Conservation (phyloP, 2,329 filamentous ascomycete species). For the Pseudogymnoascus sp. region DNA sequence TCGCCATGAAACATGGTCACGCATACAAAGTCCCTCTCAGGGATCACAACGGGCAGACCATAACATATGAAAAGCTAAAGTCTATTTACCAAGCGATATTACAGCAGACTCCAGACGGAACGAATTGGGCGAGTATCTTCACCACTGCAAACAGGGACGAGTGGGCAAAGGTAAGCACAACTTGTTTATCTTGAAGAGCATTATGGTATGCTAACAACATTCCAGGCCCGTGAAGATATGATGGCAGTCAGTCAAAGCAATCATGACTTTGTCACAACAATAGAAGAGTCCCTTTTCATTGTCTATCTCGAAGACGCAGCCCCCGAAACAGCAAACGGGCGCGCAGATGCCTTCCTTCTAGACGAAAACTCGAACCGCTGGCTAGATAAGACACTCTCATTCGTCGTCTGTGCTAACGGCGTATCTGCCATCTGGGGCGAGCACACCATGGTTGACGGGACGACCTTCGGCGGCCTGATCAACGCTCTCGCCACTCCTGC, state of each 20-base stretch:
- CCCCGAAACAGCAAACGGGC: conserved; percentile 90
- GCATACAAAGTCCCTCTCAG: not conserved
- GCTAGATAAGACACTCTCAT: conserved; percentile 97
- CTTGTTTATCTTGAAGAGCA: not conserved
- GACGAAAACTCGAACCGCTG: conserved; percentile 92
- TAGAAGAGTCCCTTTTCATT: conserved; percentile 50
- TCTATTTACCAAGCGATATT: not conserved
- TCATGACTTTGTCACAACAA: conserved; percentile 16
- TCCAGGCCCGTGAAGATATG: conserved; percentile 14
- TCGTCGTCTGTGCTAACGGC: conserved; percentile 96
- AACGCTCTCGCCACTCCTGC: conserved; percentile 90
- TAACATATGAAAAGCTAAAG: not conserved
- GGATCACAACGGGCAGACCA: not conserved
- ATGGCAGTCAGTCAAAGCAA: conserved; percentile 15
- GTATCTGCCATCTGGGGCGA: conserved; percentile 97
- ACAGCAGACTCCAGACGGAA: not conserved
- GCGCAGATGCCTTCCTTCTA: conserved; percentile 95
- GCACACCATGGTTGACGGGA: conserved; percentile 99
- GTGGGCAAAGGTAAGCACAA: not conserved
- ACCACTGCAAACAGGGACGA: not conserved
- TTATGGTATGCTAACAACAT: not conserved
- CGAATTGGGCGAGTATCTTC: not conserved
- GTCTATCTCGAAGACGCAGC: conserved; percentile 88
- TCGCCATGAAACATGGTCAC: not conserved
- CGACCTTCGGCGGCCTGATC: conserved; percentile 78